These are phyloP conservation scores for Moesziomyces aphidis DNA, from an alignment of 1,284 basidiomycete species.

Conservation along the genomic window DNA sequence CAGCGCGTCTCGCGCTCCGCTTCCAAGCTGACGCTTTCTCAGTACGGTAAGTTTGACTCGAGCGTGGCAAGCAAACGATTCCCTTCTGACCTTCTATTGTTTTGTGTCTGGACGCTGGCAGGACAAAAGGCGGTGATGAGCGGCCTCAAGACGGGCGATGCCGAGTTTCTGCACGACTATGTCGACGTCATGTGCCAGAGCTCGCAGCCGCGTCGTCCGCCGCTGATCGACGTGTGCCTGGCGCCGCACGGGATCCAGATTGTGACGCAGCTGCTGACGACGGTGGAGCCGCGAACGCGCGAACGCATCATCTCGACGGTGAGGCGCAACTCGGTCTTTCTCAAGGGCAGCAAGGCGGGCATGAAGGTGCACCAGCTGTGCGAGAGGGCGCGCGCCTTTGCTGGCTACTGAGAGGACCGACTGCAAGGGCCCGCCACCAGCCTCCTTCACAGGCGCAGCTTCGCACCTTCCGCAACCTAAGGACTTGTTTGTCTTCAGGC, in stretches of 20 bases:
- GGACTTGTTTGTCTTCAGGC: too few species aligned
- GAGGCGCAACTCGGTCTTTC: constrained; percentile 60
- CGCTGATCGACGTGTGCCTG: constrained; percentile 62
- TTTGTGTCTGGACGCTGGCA: constrained; percentile 3
- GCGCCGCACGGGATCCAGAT: constrained; percentile 64
- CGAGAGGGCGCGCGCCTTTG: constrained; percentile 65
- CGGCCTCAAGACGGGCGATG: constrained; percentile 56
- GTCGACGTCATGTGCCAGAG: constrained; percentile 53
- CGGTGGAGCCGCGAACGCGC: constrained; percentile 48
- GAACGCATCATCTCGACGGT: constrained; percentile 61
- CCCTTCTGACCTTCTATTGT: neutral
- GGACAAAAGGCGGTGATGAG: constrained; percentile 65
- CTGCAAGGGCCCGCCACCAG: too few species aligned
- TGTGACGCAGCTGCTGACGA: constrained; percentile 66
- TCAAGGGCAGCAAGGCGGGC: constrained; percentile 66
- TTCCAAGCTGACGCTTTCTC: constrained; percentile 55
- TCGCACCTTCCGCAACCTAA: neutral
- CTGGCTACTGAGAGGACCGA: constrained; percentile 46
- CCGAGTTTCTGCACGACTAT: constrained; percentile 45
- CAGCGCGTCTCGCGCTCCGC: constrained; percentile 45
- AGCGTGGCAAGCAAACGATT: neutral
- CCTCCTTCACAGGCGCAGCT: too few species aligned
- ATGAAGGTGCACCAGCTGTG: constrained; percentile 64
- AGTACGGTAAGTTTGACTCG: constrained; percentile 46
- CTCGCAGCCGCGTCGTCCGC: constrained; percentile 52